These are phyloP conservation scores for Aureobasidium melanogenum DNA, from an alignment of 2,329 filamentous ascomycete genomes.

Conservation along the genomic window DNA sequence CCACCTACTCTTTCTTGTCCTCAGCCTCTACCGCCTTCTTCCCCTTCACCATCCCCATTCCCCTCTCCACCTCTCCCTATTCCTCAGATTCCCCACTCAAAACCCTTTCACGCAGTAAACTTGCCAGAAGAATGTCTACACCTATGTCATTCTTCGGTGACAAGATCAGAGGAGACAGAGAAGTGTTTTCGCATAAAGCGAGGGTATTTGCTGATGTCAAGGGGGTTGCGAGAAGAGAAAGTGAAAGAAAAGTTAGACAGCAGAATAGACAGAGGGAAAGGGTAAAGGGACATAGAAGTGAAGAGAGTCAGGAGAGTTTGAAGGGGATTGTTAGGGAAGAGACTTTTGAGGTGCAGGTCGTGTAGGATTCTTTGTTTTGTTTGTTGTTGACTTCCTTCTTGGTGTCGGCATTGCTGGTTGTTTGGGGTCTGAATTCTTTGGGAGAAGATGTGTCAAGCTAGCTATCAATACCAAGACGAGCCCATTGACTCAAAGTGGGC, in stretches of 20 bases:
- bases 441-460: too few relatives aligned
- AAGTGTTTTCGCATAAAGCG: not conserved
- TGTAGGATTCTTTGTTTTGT: not conserved
- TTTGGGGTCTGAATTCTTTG: too few relatives aligned
- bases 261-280: not conserved
- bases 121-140: not conserved
- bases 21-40: not conserved
- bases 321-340: not conserved
- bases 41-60: not conserved
- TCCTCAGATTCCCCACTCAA: not conserved
- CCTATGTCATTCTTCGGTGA: conserved; percentile 1
- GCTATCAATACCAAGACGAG: too few relatives aligned
- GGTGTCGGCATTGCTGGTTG: too few relatives aligned
- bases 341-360: not conserved
- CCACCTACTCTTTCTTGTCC: not conserved
- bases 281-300: not conserved
- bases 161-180: not conserved
- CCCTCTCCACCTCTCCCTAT: not conserved
- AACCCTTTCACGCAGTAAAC: not conserved
- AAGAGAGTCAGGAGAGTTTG: not conserved
- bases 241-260: not conserved
- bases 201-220: conserved; percentile 2
- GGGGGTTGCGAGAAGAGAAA: not conserved
- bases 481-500: too few relatives aligned
- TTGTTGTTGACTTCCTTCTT: too few relatives aligned